Percentiles rank a stretch among this genome's conserved stretches.
phyloP scores from a whole-genome alignment of 192 early-diverging fungal species.

The Fimicolochytrium jonesii region DNA sequence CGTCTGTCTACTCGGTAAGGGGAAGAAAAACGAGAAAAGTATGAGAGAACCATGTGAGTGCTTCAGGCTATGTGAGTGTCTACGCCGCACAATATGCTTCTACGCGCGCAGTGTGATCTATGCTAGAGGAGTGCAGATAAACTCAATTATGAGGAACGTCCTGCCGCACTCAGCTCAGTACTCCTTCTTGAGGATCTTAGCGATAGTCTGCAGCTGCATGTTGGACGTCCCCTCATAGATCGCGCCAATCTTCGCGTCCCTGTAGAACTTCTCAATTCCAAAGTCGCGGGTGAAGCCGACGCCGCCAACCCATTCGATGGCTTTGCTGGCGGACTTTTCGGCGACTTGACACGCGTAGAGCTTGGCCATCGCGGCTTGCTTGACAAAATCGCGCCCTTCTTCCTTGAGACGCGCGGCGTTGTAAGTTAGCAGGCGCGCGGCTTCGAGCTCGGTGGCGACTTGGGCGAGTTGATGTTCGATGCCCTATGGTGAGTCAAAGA shows the following conservation, averaged over 20 bases:
- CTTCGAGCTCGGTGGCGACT: conserved; percentile 92
- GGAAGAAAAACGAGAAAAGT: too few relatives aligned
- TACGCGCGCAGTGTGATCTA: too few relatives aligned
- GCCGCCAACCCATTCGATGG: conserved; percentile 97
- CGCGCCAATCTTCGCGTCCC: conserved; percentile 95
- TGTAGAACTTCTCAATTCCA: conserved; percentile 91
- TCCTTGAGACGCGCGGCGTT: conserved; percentile 96
- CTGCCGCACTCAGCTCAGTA: too few relatives aligned
- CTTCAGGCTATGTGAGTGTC: too few relatives aligned
- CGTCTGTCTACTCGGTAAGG: too few relatives aligned
- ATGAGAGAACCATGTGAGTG: too few relatives aligned
- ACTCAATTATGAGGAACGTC: too few relatives aligned
- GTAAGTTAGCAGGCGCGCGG: conserved; percentile 92
- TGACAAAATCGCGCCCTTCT: conserved; percentile 83
- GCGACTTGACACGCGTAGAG: conserved; percentile 93
- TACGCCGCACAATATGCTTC: too few relatives aligned
- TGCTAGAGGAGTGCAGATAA: too few relatives aligned
- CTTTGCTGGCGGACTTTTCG: conserved; percentile 78
- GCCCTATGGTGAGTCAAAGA: too few relatives aligned
- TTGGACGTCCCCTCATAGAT: conserved; percentile 89
- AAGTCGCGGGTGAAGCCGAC: conserved; percentile 85
- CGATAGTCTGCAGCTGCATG: conserved; percentile 95
- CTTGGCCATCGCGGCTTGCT: conserved; percentile 99
- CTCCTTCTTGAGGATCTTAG: conserved; percentile 50
- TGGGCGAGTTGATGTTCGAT: conserved; percentile 80